These are phyloP conservation scores for Kalaharituber pfeilii DNA, from an alignment of 2,329 filamentous ascomycete species.

Conservation along the genomic window DNA sequence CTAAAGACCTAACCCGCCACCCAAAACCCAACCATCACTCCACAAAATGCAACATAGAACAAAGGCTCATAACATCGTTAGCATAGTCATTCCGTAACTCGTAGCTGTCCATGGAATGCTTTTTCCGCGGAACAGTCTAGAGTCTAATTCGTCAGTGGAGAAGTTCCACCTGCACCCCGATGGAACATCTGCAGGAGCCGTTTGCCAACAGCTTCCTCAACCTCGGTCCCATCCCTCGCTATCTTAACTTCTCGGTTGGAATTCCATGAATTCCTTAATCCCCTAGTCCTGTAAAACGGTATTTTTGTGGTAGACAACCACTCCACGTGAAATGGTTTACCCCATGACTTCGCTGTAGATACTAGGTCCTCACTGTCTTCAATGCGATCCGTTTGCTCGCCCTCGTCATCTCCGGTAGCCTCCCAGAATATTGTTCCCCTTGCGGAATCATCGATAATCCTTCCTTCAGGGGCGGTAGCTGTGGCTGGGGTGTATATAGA, in stretches of 20 bases:
- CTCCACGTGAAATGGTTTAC: constrained; percentile 77
- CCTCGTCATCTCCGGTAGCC: constrained; percentile 35
- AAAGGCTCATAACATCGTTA: too few relatives aligned
- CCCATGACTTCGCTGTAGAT: constrained; percentile 49
- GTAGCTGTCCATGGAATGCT: too few relatives aligned
- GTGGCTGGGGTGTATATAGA: constrained; percentile 66
- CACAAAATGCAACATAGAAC: too few relatives aligned
- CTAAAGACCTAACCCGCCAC: too few relatives aligned
- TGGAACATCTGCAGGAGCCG: constrained; percentile 67
- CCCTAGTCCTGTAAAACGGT: constrained; percentile 76
- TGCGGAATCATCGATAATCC: constrained; percentile 80
- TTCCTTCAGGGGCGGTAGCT: constrained; percentile 58
- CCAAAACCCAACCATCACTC: too few relatives aligned
- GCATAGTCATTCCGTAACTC: too few relatives aligned
- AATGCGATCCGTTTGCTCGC: constrained; percentile 22
- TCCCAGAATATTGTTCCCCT: constrained; percentile 98
- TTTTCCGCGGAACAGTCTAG: too few relatives aligned
- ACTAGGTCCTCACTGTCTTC: constrained; percentile 16
- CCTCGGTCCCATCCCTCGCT: constrained; percentile 79
- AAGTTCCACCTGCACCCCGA: constrained; percentile 23
- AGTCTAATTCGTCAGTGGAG: too few relatives aligned
- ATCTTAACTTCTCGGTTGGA: constrained; percentile 92
- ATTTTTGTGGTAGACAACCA: constrained; percentile 73
- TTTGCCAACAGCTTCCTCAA: constrained; percentile 66
- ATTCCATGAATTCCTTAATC: constrained; percentile 85